A percentile compares a stretch with the other conserved stretches of the same genome.
phyloP scores from a whole-genome alignment of 768 basidiomycete genomes.

The Mrakia gelida region DNA sequence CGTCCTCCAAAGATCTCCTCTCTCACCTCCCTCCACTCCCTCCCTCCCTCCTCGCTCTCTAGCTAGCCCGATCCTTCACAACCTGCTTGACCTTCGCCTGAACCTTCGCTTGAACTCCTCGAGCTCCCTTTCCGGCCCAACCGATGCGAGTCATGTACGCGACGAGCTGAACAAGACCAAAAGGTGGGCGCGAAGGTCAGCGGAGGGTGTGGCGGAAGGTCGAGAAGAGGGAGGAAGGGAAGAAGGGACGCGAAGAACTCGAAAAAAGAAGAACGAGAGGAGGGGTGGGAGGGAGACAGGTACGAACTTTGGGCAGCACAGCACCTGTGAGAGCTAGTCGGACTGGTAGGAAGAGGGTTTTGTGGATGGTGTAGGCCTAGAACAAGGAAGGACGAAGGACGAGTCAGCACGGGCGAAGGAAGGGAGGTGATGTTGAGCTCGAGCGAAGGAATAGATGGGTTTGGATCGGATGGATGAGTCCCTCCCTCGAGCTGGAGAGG shows the following conservation, averaged over 20 bases:
- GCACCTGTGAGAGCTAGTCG: conserved; percentile 83
- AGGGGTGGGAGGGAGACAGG: not conserved
- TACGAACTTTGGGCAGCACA: conserved; percentile 60
- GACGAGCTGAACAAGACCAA: conserved; percentile 51
- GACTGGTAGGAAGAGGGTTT: conserved; percentile 83
- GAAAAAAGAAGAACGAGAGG: not conserved
- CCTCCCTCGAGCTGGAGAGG: too few relatives aligned
- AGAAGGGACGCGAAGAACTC: not conserved
- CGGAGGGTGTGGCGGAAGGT: too few relatives aligned
- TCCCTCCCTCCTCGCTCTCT: not conserved
- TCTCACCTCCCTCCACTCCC: too few relatives aligned
- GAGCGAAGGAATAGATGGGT: too few relatives aligned
- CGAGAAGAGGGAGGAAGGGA: not conserved
- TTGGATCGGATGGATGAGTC: too few relatives aligned
- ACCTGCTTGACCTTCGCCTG: conserved; percentile 28
- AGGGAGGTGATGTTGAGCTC: not conserved
- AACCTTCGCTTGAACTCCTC: conserved; percentile 37
- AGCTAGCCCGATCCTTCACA: not conserved
- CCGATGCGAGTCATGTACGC: conserved; percentile 73
- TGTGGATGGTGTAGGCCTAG: conserved; percentile 92
- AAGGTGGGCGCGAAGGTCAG: not conserved
- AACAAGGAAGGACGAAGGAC: not conserved
- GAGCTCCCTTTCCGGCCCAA: conserved; percentile 73
- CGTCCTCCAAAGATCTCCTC: not conserved
- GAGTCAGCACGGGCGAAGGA: not conserved